These are phyloP conservation scores for Talaromyces piceae DNA, from an alignment of 2,329 filamentous ascomycete species.

Conservation along the genomic window DNA sequence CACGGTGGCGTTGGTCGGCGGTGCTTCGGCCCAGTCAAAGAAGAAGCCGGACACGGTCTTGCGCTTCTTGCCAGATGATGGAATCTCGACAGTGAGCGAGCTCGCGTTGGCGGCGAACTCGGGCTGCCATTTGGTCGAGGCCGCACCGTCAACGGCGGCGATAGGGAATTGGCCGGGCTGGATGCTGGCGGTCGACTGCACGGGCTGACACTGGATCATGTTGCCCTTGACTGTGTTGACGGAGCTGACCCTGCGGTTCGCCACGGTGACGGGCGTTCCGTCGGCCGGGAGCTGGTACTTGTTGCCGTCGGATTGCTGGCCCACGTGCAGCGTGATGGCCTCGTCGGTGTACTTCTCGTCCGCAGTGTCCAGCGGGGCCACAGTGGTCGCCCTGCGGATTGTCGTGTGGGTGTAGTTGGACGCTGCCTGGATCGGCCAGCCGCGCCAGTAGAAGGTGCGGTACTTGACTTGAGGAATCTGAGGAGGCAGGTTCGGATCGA, in stretches of 20 bases:
- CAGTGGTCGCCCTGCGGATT: conserved; percentile 45
- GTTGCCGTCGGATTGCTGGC: conserved; percentile 33
- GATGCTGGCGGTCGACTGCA: conserved; percentile 41
- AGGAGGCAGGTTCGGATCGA: conserved; percentile 58
- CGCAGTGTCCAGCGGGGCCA: conserved; percentile 42
- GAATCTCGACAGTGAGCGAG: conserved; percentile 51
- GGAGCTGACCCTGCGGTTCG: conserved; percentile 52
- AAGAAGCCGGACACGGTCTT: conserved; percentile 41
- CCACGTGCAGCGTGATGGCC: conserved; percentile 54
- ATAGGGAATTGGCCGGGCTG: conserved; percentile 63
- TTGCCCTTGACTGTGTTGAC: conserved; percentile 52
- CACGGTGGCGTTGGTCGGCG: conserved; percentile 48
- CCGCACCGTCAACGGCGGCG: conserved; percentile 58
- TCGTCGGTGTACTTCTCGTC: conserved; percentile 47
- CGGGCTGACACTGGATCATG: conserved; percentile 56
- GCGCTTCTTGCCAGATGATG: conserved; percentile 7
- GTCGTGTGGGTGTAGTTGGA: conserved; percentile 61
- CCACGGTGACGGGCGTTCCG: conserved; percentile 44
- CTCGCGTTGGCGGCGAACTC: conserved; percentile 41
- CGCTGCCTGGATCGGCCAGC: conserved; percentile 53
- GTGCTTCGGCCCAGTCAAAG: conserved; percentile 55
- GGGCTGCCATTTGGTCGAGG: conserved; percentile 62
- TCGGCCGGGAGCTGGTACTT: conserved; percentile 42
- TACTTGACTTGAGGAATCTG: conserved; percentile 56
- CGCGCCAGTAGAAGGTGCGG: conserved; percentile 60